phyloP scores from a whole-genome alignment of 2,329 filamentous ascomycete species.

The Pseudofabraea citricarpa region DNA sequence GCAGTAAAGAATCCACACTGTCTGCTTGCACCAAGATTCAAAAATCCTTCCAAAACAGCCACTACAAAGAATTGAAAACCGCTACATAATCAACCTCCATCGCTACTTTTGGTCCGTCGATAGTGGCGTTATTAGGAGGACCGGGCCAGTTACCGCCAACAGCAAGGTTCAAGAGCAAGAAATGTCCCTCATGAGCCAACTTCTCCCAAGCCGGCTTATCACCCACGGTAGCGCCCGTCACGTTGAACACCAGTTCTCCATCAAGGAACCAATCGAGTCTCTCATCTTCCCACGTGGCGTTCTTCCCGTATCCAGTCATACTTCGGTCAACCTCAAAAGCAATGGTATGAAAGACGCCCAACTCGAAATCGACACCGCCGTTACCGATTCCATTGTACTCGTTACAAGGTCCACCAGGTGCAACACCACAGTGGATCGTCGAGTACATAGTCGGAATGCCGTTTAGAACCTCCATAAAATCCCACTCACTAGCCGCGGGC shows the following conservation, averaged over 20 bases:
- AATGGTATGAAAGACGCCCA: constrained; percentile 30
- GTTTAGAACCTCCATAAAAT: constrained; percentile 40
- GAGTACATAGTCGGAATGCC: constrained; percentile 30
- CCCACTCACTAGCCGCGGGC: constrained; percentile 39
- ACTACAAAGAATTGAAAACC: too few relatives aligned
- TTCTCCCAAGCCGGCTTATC: constrained; percentile 26
- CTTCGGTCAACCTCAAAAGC: constrained; percentile 30
- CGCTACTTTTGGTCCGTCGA: constrained; percentile 25
- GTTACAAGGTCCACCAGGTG: constrained; percentile 35
- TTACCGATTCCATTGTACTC: constrained; percentile 33
- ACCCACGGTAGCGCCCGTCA: constrained; percentile 24
- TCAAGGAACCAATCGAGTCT: constrained; percentile 32
- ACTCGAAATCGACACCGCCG: constrained; percentile 14
- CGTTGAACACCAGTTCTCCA: constrained; percentile 20
- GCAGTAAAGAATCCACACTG: too few relatives aligned
- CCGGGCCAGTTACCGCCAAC: constrained; percentile 30
- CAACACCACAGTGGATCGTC: constrained; percentile 37
- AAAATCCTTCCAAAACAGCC: too few relatives aligned
- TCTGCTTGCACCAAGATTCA: too few relatives aligned
- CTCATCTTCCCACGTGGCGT: constrained; percentile 22
- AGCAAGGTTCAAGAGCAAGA: constrained; percentile 36
- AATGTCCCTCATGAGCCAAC: constrained; percentile 27
- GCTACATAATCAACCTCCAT: constrained; percentile 37
- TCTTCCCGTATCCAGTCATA: constrained; percentile 5
- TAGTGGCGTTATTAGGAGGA: constrained; percentile 30